Evolutionary conservation across 345 rosid species (phyloP), one percentile per base, ranked within the genome.

Genomic region (Dovyalis caffra): DNA sequence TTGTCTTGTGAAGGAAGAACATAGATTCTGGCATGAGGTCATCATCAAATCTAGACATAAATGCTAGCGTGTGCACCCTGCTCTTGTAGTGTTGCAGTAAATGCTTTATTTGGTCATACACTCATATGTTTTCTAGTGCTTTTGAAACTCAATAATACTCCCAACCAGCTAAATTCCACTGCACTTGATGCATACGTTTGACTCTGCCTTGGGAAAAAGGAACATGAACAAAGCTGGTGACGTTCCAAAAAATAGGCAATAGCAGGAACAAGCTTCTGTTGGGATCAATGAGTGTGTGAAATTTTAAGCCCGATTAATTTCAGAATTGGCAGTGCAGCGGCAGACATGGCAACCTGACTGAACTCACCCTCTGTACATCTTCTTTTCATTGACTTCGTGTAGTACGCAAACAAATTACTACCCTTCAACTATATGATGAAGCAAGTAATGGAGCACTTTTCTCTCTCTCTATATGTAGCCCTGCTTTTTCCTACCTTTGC

Each of bases 21-120:
- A 86, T 84, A 85, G 90, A 90, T 88, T 88, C 89, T 79, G 81
- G 82, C 72, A 81, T 77, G 88, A 85, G 86, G 84, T 89, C 90
- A 86, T 85, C 86, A 75, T 76, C 85, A 83, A 87, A 90, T 90
- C 92, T 83, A 70, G 84, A 81, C 79, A 86, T 94, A 84, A 86
- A 92, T 84, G 85, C 88, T 85, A 83, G 90, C 93, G 91, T 87
- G 94, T 87, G 85, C 88, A 77, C 69, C 68, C 63, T 73, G 74
- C 81, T 51, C 70, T 77, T 68, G 76, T 68, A 75, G 58, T 37
- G 74, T 34, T 47, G 80, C 43, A 71, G 84, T 81, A 81, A 90
- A 84, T 84, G 90, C 87, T 80, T 81, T 73, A 70, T 75, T 79
- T 77, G 86, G 82, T 83, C 84, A 74, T 69, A 71, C 89, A 83